These are phyloP conservation scores for Coelastrella sp. DNA, from an alignment of 139 green algal species.

Conservation along the genomic window DNA sequence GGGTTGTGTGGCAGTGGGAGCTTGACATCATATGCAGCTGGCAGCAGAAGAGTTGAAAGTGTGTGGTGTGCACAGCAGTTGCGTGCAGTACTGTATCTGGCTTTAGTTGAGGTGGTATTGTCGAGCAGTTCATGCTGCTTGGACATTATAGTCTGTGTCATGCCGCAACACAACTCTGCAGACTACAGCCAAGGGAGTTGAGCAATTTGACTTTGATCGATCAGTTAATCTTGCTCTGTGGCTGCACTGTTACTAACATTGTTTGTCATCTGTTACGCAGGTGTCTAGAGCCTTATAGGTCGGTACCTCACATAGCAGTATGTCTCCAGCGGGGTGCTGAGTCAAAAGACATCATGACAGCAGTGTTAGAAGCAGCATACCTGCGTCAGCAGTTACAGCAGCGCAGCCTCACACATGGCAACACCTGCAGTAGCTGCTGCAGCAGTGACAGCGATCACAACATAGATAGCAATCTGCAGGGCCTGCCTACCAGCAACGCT, in stretches of 20 bases:
- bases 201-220: neutral
- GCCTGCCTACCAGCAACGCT: slow-evolving; percentile 1
- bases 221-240: neutral
- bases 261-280: neutral
- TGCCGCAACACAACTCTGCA: too few relatives aligned
- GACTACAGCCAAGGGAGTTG: too few relatives aligned
- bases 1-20: too few relatives aligned
- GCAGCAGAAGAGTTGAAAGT: too few relatives aligned
- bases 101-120: too few relatives aligned
- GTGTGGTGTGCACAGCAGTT: too few relatives aligned
- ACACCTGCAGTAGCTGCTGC: neutral
- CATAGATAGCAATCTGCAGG: too few relatives aligned
- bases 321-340: slow-evolving; percentile 38
- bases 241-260: neutral
- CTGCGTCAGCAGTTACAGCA: slow-evolving; percentile 56
- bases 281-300: slow-evolving; percentile 16
- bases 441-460: slow-evolving; percentile 23
- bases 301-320: slow-evolving; percentile 39
- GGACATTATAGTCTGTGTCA: too few relatives aligned
- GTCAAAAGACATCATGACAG: slow-evolving; percentile 65
- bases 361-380: slow-evolving; percentile 73
- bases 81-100: too few relatives aligned
- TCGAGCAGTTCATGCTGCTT: too few relatives aligned
- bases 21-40: too few relatives aligned
- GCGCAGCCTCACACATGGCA: slow-evolving; percentile 6